Base-by-base conservation (phyloP, 495 filamentous ascomycete species). In the Penicillium robsamsonii region DNA sequence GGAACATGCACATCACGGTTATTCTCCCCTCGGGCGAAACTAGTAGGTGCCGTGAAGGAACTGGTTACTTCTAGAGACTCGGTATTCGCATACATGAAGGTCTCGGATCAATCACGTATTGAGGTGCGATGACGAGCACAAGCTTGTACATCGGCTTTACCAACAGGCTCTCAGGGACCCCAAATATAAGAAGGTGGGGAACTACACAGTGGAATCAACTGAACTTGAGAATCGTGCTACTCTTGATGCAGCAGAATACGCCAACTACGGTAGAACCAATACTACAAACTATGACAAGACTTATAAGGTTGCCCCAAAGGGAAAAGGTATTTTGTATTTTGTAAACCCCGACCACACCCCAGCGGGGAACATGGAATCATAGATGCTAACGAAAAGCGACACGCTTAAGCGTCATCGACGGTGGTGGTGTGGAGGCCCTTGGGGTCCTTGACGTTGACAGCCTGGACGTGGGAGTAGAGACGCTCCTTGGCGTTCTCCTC, bases 401-500 rank as follows among this genome's bases (percentile, higher is more conserved):
- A 40, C 60, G 65, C 70, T 77, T 73, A 82, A 56, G 75, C 73
- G 59, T 81, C 79, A 59, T 82, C 79, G 50, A 89, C 87, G 65
- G 94, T 84, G 57, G 87, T 83, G 56, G 94, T 97, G 70, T 88
- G 86, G 64, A 98, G 85, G 73, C 92, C 92, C 90, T 96, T 97
- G 72, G 92, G 84, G 80, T 93, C 88, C 90, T 96, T 97, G 66
- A 97, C 94, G 79, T 96, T 96, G 77, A 97, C 94, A 59, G 93
- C 94, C 86, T 97, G 92, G 70, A 98, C 95, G 81, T 95, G 96
- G 75, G 87, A 91, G 87, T 97, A 98, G 66, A 98, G 85, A 82
- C 89, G 93, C 84, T 98, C 87, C 84, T 94, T 94, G 68, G 94
- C 93, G 67, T 89, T 91, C 81, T 99, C 94, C 83, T 99, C 94